These are phyloP conservation scores for Blumeria graminis DNA, from an alignment of 2,329 filamentous ascomycete genomes.

Conservation along the genomic window DNA sequence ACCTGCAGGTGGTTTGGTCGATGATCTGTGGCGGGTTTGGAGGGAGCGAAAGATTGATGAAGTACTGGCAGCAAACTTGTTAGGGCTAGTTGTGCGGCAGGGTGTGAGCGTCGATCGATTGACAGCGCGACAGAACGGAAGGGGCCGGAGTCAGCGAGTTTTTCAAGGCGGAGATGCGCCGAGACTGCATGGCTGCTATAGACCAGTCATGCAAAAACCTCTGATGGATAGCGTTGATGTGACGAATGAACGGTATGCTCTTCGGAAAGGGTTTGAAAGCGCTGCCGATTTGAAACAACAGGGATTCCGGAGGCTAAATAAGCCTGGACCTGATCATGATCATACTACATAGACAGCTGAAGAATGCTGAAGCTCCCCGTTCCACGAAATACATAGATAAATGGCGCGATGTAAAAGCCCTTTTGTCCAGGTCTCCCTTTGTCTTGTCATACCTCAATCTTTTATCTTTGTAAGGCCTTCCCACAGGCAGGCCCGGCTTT, in stretches of 20 bases:
- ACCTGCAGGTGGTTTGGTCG: constrained; percentile 34
- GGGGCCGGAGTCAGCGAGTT: constrained; percentile 14
- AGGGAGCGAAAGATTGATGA: constrained; percentile 73
- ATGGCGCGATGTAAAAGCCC: background rate
- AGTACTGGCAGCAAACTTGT: constrained; percentile 48
- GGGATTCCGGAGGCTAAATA: constrained; percentile 10
- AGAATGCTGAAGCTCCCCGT: background rate
- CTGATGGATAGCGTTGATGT: constrained; percentile 26
- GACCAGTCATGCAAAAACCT: constrained; percentile 27
- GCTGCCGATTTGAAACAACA: constrained; percentile 22
- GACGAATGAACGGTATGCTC: constrained; percentile 36
- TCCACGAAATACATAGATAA: background rate
- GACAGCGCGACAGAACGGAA: background rate
- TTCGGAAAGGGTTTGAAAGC: constrained; percentile 30
- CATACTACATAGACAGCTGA: constrained; percentile 10
- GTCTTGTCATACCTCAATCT: background rate
- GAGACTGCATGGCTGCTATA: constrained; percentile 27
- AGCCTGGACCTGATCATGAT: constrained; percentile 6
- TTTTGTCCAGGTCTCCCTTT: background rate
- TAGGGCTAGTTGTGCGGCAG: constrained; percentile 33
- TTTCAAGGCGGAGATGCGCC: constrained; percentile 32
- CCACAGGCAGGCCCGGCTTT: constrained; percentile 59
- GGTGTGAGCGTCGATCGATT: constrained; percentile 10
- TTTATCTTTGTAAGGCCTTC: constrained; percentile 23
- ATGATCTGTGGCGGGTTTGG: constrained; percentile 66